phyloP scores from a whole-genome alignment of 306 rosid species.

The Lupinus albus region DNA sequence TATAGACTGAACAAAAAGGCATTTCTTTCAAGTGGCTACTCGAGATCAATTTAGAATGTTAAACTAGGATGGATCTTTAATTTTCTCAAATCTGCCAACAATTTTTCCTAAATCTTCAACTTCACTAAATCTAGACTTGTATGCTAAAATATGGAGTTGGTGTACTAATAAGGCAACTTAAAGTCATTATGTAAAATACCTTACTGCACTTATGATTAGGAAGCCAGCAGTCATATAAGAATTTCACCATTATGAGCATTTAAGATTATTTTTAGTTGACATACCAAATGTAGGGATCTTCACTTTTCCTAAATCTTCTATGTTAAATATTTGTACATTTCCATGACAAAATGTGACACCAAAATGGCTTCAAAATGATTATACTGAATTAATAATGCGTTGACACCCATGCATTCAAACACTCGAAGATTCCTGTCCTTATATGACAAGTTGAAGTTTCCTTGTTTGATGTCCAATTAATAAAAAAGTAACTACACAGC shows the following conservation, averaged over 20 bases:
- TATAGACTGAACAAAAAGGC: slow-evolving; percentile 23
- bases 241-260: slow-evolving; percentile 19
- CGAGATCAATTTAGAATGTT: slow-evolving; percentile 6
- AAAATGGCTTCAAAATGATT: slow-evolving; percentile 13
- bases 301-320: not conserved
- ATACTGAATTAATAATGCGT: slow-evolving; percentile 2
- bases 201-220: slow-evolving; percentile 2
- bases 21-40: slow-evolving; percentile 12
- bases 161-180: not conserved
- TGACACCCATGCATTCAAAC: slow-evolving; percentile 17
- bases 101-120: too few species aligned
- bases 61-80: not conserved
- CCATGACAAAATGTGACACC: not conserved
- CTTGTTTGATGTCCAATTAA: not conserved
- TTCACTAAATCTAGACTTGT: too few species aligned
- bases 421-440: not conserved
- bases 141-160: too few species aligned
- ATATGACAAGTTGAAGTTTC: slow-evolving; percentile 10
- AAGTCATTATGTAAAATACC: slow-evolving; percentile 4
- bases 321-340: slow-evolving; percentile 2
- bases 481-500: slow-evolving; percentile 2
- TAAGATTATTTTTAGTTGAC: not conserved
- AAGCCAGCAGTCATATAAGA: not conserved
- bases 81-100: too few species aligned
- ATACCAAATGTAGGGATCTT: slow-evolving; percentile 6